Percentiles rank a stretch among this genome's conserved stretches.
phyloP scores from a whole-genome alignment of 2,329 filamentous ascomycete species.

The Aspergillus transmontanensis region DNA sequence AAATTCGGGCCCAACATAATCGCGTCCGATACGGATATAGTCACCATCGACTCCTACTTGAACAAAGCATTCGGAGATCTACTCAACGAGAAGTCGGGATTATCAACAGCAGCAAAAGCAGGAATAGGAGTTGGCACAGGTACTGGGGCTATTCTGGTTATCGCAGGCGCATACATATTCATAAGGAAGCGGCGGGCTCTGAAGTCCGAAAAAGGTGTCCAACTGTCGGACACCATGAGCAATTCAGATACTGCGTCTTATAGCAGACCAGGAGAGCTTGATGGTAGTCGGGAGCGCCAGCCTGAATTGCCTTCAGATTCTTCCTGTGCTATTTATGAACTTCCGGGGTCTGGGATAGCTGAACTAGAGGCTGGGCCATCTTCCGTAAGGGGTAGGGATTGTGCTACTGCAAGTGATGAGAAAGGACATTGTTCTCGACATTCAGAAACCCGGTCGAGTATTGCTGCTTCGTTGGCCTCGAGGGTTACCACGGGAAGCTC shows the following conservation, averaged over 20 bases:
- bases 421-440: not conserved
- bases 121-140: not conserved
- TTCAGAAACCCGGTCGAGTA: conserved; percentile 1
- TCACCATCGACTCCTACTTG: not conserved
- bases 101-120: not conserved
- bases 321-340: not conserved
- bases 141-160: not conserved
- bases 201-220: not conserved
- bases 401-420: not conserved
- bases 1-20: not conserved
- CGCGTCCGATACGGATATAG: not conserved
- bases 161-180: not conserved
- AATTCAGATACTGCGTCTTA: not conserved
- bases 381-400: not conserved
- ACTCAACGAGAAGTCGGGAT: not conserved
- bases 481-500: not conserved
- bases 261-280: not conserved
- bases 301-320: not conserved
- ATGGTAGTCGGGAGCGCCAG: not conserved
- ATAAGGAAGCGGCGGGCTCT: not conserved
- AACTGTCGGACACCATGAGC: not conserved
- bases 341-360: not conserved
- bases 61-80: not conserved
- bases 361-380: not conserved
- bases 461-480: conserved; percentile 6